Base-by-base conservation (phyloP, 805 yeast species). In the Scheffersomyces coipomensis region DNA sequence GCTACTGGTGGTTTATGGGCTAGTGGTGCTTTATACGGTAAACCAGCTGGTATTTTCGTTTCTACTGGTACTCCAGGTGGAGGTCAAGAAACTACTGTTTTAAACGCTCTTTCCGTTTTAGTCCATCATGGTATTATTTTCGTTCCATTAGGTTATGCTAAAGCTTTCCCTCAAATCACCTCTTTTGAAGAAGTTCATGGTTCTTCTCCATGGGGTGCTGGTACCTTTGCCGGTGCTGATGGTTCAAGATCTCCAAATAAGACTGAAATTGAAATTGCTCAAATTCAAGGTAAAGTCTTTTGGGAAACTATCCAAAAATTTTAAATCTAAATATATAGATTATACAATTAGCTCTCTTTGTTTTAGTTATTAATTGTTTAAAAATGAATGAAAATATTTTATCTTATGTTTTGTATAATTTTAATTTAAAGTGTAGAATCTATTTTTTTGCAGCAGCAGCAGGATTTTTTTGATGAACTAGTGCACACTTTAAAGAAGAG, bases 131-230 rank as follows among this genome's bases (percentile, higher is more conserved):
- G 95, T 58, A 73, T 87, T 70, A 68, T 83, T 50, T 87, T 63
- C 61, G 80, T 88, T 43, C 96, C 96, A 46, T 73, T 87, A 52
- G 96, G 96, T 56, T 78, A 76, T 67, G 79, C 74, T 38, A 62
- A 72, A 26, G 73, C 71, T 29, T 79, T 80, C 57, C 73, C 76
- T 35, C 75, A 76, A 43, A 60, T 81, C 51, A 51, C 77, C 47
- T 74, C 74, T 60, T 55, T 83, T 42, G 73, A 71, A 16, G 90
- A 83, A 66, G 72, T 76, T 40, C 90, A 83, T 57, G 95, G 95
- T 53, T 83, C 85, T 52, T 78, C 90, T 39, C 78, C 95, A 38
- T 88, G 88, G 85, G 95, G 95, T 64, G 88, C 95, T 32, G 93
- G 91, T 56, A 69, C 86, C 42, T 72, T 75, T 49, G 88, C 95